These are phyloP conservation scores for Stipa capillata DNA, from an alignment of 176 grass and related monocot species.

Conservation along the genomic window DNA sequence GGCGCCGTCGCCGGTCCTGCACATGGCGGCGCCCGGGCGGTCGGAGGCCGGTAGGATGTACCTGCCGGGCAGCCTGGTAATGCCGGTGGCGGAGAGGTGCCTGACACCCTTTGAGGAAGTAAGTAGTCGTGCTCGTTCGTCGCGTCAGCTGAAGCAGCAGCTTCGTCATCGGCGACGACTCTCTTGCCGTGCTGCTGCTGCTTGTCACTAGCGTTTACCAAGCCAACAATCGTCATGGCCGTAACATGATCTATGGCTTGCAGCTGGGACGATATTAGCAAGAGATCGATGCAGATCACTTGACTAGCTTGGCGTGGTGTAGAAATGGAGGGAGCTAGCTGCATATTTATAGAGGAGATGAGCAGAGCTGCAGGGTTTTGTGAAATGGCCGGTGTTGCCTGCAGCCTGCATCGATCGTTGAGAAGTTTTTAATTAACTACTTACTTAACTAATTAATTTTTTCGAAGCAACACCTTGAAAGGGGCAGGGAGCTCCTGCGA, in stretches of 20 bases:
- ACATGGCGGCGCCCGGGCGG: slow-evolving; percentile 39
- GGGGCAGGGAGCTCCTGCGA: too few relatives aligned
- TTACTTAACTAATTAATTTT: too few relatives aligned
- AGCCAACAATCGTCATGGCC: slow-evolving; percentile 28
- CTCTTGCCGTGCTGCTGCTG: not conserved
- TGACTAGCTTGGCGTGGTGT: not conserved
- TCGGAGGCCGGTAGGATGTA: slow-evolving; percentile 70
- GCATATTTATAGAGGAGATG: too few relatives aligned
- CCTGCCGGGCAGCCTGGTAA: slow-evolving; percentile 53
- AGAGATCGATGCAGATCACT: not conserved
- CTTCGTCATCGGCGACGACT: not conserved
- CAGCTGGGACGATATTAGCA: not conserved
- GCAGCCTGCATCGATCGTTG: too few relatives aligned
- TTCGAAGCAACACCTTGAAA: too few relatives aligned
- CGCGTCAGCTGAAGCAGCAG: too few relatives aligned
- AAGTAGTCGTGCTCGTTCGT: too few relatives aligned
- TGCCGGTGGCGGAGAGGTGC: slow-evolving; percentile 59
- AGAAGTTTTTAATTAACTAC: too few relatives aligned
- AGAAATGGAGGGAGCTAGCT: not conserved
- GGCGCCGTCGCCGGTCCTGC: not conserved
- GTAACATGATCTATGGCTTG: too few relatives aligned
- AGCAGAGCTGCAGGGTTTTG: too few relatives aligned
- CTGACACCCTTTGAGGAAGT: slow-evolving; percentile 54
- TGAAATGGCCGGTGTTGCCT: too few relatives aligned
- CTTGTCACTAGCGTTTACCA: not conserved